Base-by-base conservation (phyloP, 2,329 filamentous ascomycete genomes). In the Teratosphaeria gauchensis region DNA sequence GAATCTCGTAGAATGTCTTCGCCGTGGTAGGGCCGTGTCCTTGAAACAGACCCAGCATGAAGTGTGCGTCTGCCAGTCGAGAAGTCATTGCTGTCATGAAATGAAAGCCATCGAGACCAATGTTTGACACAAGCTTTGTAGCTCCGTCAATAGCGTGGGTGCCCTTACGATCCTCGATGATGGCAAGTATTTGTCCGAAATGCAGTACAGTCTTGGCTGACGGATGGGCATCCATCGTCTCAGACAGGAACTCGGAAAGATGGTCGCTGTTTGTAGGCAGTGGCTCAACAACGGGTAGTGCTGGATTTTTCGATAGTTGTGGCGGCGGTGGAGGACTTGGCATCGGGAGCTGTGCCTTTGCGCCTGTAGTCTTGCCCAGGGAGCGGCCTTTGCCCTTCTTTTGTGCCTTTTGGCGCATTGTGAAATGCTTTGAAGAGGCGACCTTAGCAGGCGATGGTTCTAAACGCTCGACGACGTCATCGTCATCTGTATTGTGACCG, bases 391-490 rank as follows among this genome's bases (percentile, higher is more conserved):
- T 58, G 46, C 53, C 53, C 38, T 59, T 61, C 42, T 56, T 60
- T 21, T 19, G 24, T 19, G 59, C 55, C 35, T 59, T 58, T 35
- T 62, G 61, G 8, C 57, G 35, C 61, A 62, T 62, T 1, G 61
- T 62, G 59, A 51, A 56, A 19, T 51, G 52, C 56, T 51, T 32
- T 11, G 11, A 9, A 3, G 30, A 8, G 48, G 35, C 24, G 30
- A 53, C 6, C n/a, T 19, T 8, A 2, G 24, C 35, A 12, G n/a
- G n/a, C n/a, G 21, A n/a, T 21, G 30, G 4, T 38, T 61, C 42
- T n/a, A 59, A 19, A 24, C 59, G 57, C 55, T 61, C 59, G 4
- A 55, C 42, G 19, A 61, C 32, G 3, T 46, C 28, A 54, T 59
- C 55, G 30, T 38, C 33, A 38, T 48, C 42, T 8, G 16, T 48